Percentiles rank a stretch among this genome's conserved stretches.
Evolutionary conservation across 768 basidiomycete genomes (phyloP).

Genomic region (Boletales sp.): DNA sequence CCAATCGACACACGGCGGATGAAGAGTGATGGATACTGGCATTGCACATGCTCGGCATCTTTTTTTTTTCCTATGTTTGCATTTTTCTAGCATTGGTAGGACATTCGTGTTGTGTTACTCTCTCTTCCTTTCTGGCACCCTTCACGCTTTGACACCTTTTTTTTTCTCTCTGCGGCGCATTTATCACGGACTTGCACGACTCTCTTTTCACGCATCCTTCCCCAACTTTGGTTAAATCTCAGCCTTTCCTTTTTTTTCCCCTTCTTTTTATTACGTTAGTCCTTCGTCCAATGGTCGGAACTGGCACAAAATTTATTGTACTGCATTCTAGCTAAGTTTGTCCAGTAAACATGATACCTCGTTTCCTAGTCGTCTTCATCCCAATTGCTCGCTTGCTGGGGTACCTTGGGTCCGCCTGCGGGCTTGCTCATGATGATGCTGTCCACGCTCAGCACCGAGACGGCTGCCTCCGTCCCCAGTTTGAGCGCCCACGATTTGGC

Average conservation of each 20-base stretch:
- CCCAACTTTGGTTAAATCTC: too few species aligned
- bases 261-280: slow-evolving; percentile 9
- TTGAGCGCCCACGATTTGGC: slow-evolving; percentile 89
- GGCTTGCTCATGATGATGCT: slow-evolving; percentile 97
- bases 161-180: slow-evolving; percentile 17
- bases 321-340: slow-evolving; percentile 16
- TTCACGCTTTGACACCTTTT: background rate
- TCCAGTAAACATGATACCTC: slow-evolving; percentile 9
- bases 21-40: slow-evolving; percentile 4
- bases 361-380: slow-evolving; percentile 57
- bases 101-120: slow-evolving; percentile 25
- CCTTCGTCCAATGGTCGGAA: slow-evolving; percentile 17
- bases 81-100: slow-evolving; percentile 10
- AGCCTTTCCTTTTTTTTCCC: slow-evolving; percentile 1
- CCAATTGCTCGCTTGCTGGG: slow-evolving; percentile 86
- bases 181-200: slow-evolving; percentile 34
- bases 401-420: slow-evolving; percentile 85
- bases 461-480: slow-evolving; percentile 88
- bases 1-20: slow-evolving; percentile 23
- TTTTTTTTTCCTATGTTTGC: background rate
- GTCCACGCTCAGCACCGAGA: slow-evolving; percentile 90
- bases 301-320: slow-evolving; percentile 28
- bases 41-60: slow-evolving; percentile 10
- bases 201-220: background rate
- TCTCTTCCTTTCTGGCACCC: slow-evolving; percentile 5